A percentile compares a stretch with the other conserved stretches of the same genome.
phyloP scores from a whole-genome alignment of 148 eudicot genomes.

The Cornus kousa region DNA sequence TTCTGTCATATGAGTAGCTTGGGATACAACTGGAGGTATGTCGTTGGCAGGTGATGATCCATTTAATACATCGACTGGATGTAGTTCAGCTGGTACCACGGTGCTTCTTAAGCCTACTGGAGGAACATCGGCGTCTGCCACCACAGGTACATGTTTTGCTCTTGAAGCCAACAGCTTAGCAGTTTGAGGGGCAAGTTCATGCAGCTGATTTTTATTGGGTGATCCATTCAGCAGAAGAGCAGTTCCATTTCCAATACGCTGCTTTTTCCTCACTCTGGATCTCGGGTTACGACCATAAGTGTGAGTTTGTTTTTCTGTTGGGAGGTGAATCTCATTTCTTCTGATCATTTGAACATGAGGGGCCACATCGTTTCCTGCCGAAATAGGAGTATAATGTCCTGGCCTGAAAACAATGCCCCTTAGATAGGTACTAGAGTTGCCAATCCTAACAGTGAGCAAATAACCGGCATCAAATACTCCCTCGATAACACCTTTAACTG shows the following conservation, averaged over 20 bases:
- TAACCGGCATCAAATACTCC: constrained; percentile 55
- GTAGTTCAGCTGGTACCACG: constrained; percentile 69
- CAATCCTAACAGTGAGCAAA: constrained; percentile 48
- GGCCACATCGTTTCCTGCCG: constrained; percentile 78
- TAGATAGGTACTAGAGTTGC: constrained; percentile 60
- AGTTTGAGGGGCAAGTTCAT: constrained; percentile 4
- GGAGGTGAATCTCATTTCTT: constrained; percentile 55
- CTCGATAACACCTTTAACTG: constrained; percentile 50
- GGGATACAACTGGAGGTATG: constrained; percentile 35
- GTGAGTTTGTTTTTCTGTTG: constrained; percentile 26
- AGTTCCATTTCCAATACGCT: constrained; percentile 21
- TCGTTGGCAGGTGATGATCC: constrained; percentile 36
- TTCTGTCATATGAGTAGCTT: constrained; percentile 43
- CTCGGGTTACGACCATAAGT: constrained; percentile 23
- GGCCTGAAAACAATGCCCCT: constrained; percentile 94
- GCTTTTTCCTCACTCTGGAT: constrained; percentile 33
- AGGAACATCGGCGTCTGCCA: constrained; percentile 38
- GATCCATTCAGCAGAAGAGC: constrained; percentile 39
- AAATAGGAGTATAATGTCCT: constrained; percentile 71
- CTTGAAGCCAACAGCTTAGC: constrained; percentile 19
- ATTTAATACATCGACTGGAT: constrained; percentile 49
- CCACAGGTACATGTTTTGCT: constrained; percentile 29
- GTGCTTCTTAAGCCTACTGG: constrained; percentile 58
- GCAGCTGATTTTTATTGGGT: constrained; percentile 28
- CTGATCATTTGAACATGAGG: constrained; percentile 67